Evolutionary conservation across 768 basidiomycete species (phyloP).

Genomic region (Basidioascus undulatus): DNA sequence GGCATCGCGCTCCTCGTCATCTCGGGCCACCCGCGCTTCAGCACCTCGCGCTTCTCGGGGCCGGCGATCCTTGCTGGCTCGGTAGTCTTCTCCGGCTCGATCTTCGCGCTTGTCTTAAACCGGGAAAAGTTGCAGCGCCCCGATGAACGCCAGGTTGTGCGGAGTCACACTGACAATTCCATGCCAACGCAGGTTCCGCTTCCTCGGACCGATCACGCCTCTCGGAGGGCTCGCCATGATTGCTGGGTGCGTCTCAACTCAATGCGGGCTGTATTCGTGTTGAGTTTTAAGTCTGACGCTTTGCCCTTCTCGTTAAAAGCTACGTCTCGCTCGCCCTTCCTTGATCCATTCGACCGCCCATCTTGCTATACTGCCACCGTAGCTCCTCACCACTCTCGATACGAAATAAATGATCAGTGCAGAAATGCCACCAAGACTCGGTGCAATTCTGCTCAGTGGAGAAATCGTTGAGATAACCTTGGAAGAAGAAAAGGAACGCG

Average conservation of each 20-base stretch:
- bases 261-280: too few relatives aligned
- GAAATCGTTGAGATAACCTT: too few relatives aligned
- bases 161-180: not conserved
- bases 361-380: too few relatives aligned
- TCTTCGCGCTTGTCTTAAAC: constrained; percentile 30
- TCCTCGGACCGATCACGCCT: constrained; percentile 42
- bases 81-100: constrained; percentile 37
- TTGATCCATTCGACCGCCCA: too few relatives aligned
- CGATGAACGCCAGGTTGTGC: not conserved
- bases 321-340: too few relatives aligned
- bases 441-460: too few relatives aligned
- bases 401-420: too few relatives aligned
- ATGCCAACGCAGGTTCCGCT: constrained; percentile 25
- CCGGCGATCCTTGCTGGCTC: constrained; percentile 37
- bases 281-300: too few relatives aligned
- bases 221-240: constrained; percentile 40
- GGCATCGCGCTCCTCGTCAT: constrained; percentile 39
- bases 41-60: constrained; percentile 36
- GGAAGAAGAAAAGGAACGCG: too few relatives aligned
- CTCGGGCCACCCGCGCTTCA: constrained; percentile 38
- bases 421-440: too few relatives aligned
- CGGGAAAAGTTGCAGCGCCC: constrained; percentile 26
- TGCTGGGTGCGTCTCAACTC: constrained; percentile 33
- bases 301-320: too few relatives aligned
- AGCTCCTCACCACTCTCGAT: too few relatives aligned